Conservation (phyloP, 768 basidiomycete genomes). For the Lentinus brumalis region DNA sequence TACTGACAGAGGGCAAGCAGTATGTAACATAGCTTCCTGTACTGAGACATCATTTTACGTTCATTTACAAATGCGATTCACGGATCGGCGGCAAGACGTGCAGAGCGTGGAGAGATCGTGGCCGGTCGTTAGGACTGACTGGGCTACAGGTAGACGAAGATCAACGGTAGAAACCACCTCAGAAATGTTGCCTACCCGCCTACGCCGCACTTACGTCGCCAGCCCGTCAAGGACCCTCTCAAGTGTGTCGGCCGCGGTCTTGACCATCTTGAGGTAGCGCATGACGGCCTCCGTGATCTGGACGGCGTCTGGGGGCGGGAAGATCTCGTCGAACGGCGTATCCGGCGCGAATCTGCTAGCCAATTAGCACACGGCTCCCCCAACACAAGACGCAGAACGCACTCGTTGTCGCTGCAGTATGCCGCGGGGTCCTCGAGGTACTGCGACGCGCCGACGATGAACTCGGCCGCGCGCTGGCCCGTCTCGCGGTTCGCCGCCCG, state of each 20-base stretch:
- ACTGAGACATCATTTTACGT: too few species aligned
- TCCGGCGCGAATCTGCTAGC: not conserved
- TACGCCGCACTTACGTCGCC: too few species aligned
- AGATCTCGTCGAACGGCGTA: constrained; percentile 8
- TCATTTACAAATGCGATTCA: too few species aligned
- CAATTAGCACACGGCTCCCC: not conserved
- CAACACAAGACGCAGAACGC: not conserved
- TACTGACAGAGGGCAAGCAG: too few species aligned
- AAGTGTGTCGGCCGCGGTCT: not conserved
- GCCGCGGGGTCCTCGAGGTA: constrained; percentile 7
- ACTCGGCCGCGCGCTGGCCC: constrained; percentile 15
- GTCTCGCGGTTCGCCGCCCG: not conserved
- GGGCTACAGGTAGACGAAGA: too few species aligned
- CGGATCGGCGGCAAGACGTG: too few species aligned
- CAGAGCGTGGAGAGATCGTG: too few species aligned
- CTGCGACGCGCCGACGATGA: constrained; percentile 8
- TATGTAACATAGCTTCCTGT: too few species aligned
- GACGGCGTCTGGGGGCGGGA: constrained; percentile 9
- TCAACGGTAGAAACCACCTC: too few species aligned
- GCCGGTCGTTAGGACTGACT: too few species aligned
- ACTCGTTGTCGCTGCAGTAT: constrained; percentile 17
- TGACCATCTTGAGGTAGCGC: constrained; percentile 7
- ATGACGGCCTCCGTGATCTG: not conserved
- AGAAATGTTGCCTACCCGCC: too few species aligned
- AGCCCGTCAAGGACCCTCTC: not conserved